phyloP scores from a whole-genome alignment of 228 moss, liverwort and hornwort species.

The Sphagnum fallax region DNA sequence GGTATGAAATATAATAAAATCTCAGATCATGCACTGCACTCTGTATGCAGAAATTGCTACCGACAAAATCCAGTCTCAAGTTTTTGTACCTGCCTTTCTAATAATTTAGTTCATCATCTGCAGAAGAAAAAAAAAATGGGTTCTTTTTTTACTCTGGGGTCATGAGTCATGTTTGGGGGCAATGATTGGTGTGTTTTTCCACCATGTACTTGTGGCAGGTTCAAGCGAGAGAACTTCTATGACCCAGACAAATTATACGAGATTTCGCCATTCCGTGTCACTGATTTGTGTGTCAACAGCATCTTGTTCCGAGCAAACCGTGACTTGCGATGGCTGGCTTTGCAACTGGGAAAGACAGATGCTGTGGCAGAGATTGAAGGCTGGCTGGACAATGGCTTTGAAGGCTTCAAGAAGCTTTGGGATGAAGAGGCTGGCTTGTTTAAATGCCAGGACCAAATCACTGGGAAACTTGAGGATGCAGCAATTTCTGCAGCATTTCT shows the following conservation, averaged over 20 bases:
- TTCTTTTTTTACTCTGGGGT: too few species aligned
- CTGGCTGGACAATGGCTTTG: slow-evolving; percentile 28
- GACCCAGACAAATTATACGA: slow-evolving; percentile 23
- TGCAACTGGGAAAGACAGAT: slow-evolving; percentile 19
- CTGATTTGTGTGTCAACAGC: slow-evolving; percentile 37
- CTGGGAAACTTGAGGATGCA: slow-evolving; percentile 23
- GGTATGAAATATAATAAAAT: background rate
- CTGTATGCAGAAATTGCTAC: background rate
- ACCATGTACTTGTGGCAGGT: slow-evolving; percentile 8
- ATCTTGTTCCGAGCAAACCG: slow-evolving; percentile 34
- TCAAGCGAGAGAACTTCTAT: slow-evolving; percentile 25
- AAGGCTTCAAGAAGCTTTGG: slow-evolving; percentile 28
- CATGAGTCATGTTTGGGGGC: too few species aligned
- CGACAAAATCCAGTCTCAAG: too few species aligned
- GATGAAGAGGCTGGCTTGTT: slow-evolving; percentile 24
- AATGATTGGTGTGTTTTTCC: background rate
- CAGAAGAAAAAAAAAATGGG: too few species aligned
- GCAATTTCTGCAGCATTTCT: slow-evolving; percentile 31
- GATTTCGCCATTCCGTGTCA: slow-evolving; percentile 37
- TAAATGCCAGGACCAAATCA: slow-evolving; percentile 36
- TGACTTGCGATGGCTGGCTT: slow-evolving; percentile 34
- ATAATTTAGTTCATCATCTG: too few species aligned
- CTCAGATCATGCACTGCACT: background rate
- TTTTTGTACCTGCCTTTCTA: too few species aligned
- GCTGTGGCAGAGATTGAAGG: slow-evolving; percentile 26